Base-by-base conservation (phyloP, 805 yeast genomes). In the Metschnikowia kunwiensis region DNA sequence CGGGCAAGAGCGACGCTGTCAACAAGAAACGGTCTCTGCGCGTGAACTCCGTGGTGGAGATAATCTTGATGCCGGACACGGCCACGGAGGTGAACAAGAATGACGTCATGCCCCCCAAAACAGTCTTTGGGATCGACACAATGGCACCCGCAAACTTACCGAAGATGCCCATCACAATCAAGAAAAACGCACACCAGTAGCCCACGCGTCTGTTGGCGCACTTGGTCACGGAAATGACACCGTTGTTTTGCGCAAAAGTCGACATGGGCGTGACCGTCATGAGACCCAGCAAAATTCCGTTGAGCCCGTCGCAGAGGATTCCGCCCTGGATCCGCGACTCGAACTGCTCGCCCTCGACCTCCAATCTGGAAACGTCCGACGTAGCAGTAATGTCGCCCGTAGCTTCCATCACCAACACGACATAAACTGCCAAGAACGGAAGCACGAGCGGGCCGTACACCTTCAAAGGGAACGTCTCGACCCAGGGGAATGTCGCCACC, bases 331-430 rank as follows among this genome's bases (percentile, higher is more conserved):
- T 74, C 61, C 96, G 72, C 12, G 89, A 77, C 50, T 88, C 96
- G 58, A 82, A 88, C 13, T 72, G 51, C 29, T 76, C 79, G 46
- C 96, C 96, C 55, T 83, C 89, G 40, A 86, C 88, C 43, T 82
- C 87, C 44, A 82, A 66, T 50, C 95, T 71, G 7, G 95, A 85
- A 14, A 89, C 96, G 60, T 88, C 97, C 40, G 86, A 82, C 27
- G 96, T 86, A 23, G 96, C 96, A 21, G 96, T 86, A 55, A 88
- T 82, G 61, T 88, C 96, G 60, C 96, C 96, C 55, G 88, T 86
- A 36, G 95, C 84, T 67, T 89, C 96, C 87, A 87, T 86, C 77
- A 86, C 82, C 50, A 85, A 63, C 18, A 82, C 86, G 21, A 88
- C 70, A 57, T 79, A 88, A 30, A 87, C 82, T 1, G 96, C 94